Base-by-base conservation (phyloP, 768 basidiomycete species). In the Ephemerocybe angulata region DNA sequence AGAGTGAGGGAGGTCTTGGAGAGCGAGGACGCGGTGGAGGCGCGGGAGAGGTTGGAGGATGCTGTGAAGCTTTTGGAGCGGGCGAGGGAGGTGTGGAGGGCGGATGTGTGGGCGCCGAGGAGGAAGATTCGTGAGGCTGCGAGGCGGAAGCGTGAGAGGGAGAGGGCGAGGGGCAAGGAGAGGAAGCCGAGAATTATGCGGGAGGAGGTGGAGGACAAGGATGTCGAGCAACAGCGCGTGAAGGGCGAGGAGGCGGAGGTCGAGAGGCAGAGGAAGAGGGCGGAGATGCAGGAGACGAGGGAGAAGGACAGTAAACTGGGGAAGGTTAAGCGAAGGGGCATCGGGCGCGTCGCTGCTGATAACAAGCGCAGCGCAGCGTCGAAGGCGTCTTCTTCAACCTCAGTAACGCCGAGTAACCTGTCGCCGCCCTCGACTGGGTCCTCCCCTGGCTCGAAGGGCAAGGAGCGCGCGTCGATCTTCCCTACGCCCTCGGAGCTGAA, bases 11-110 rank as follows among this genome's bases (percentile, higher is more conserved):
- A 76, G 37, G 66, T 82, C 33, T 59, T 80, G 52, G 60, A 67
- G 35, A 69, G 71, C 17, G 76, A 77, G 58, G 80, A 82, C 15
- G 85, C 84, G 17, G 68, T 74, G 47, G 83, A 85, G 27, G 84
- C 81, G 21, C 67, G 85, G 44, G 79, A 81, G 55, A 79, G 72
- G 1, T 65, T 86, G 24, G 61, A 57, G 19, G 75, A 72, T 54
- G 82, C 82, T 38, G 58, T 77, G 40, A 68, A 63, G 42, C 77
- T 73, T 51, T 72, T 79, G 27, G 74, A 76, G 57, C 67, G 70
- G 28, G 76, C 77, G 38, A 67, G 67, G 37, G 70, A 61, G 64
- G 54, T 59, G 38, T 35, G 62, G 35, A 46, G 57, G 29, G 53
- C 57, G 40, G 54, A 52, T 31, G 28, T 48, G 35, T 43, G 19